Evolutionary conservation across 208 protist genomes (phyloP), one percentile per base, ranked within the genome.

Genomic region (Entamoeba moshkovskii): DNA sequence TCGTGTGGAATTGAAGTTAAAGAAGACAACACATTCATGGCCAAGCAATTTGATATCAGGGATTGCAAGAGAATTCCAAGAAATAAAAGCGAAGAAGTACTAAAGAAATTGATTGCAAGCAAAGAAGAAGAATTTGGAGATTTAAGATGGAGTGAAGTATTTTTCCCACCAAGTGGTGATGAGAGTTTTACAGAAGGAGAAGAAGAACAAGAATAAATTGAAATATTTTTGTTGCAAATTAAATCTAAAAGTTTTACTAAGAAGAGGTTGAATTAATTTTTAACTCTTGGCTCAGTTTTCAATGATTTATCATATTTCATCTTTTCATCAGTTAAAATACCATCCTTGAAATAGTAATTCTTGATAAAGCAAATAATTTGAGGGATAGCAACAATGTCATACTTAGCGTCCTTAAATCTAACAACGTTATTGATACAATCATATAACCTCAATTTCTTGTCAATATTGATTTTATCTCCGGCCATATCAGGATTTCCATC

Each of bases 401-500:
- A 73, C 22, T 73, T 73, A n/a, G 59, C 29, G 22, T 73, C 59
- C 29, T 73, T 38, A 2, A 73, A 73, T 0, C 59, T 8, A 11
- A 73, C 22, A 11, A 73, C 59, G 4, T 73, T 73, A 38, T 73
- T 73, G 2, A 73, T 73, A 73, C 59, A 73, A 8, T 73, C 59
- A 73, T n/a, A 73, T 38, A 73, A 38, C 29, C 59, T 25, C 6
- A 73, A 38, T 38, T 73, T 73, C 59, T 73, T 73, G 29, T 73
- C 59, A 8, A 95, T 94, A 94, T 95, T 95, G 92, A 95, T 66
- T n/a, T 95, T 93, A 3, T 93, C 95, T 59, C 95, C 93, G 48
- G 94, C 93, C 22, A 93, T 44, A 94, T 95, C 95, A 33, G 94
- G 95, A 47, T 95, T 95, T 93, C 93, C 95, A 91, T 95, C 95